phyloP scores from a whole-genome alignment of 1,284 basidiomycete species.

The Pyrrhoderma noxium region DNA sequence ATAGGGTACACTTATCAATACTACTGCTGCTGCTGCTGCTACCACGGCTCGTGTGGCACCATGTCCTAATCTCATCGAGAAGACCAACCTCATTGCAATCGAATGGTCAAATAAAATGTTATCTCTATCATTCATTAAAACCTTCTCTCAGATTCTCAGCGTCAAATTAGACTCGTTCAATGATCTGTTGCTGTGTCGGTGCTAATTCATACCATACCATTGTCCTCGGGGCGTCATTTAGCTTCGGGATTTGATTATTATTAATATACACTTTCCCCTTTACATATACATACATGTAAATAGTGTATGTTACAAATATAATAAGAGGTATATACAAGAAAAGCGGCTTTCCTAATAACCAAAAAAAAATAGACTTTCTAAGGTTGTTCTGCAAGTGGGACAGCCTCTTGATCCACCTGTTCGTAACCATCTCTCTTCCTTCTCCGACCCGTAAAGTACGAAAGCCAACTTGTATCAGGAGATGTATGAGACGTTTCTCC shows the following conservation, averaged over 20 bases:
- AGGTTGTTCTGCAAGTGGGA: conserved; percentile 1
- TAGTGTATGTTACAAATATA: neutral
- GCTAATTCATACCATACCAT: too few species aligned
- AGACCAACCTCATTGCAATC: too few species aligned
- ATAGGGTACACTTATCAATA: too few species aligned
- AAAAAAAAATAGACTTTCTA: neutral
- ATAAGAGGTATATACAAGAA: neutral
- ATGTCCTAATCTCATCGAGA: too few species aligned
- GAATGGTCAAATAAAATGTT: too few species aligned
- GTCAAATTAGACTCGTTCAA: too few species aligned
- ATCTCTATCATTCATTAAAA: too few species aligned
- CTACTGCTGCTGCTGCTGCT: too few species aligned
- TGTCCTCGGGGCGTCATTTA: too few species aligned
- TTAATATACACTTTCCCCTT: neutral
- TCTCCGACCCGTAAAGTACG: neutral
- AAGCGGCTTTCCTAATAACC: neutral
- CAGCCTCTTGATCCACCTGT: conserved; percentile 14
- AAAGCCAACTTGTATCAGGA: conserved; percentile 3
- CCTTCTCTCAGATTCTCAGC: too few species aligned
- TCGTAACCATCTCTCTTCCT: conserved; percentile 10
- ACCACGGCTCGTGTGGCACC: too few species aligned
- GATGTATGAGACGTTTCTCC: conserved; percentile 37
- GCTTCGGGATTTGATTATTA: neutral
- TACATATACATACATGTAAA: neutral
- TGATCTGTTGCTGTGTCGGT: too few species aligned